Percentiles rank a stretch among this genome's conserved stretches.
Evolutionary conservation across 768 basidiomycete genomes (phyloP).

Genomic region (Chalciporus sphaerocephalus): DNA sequence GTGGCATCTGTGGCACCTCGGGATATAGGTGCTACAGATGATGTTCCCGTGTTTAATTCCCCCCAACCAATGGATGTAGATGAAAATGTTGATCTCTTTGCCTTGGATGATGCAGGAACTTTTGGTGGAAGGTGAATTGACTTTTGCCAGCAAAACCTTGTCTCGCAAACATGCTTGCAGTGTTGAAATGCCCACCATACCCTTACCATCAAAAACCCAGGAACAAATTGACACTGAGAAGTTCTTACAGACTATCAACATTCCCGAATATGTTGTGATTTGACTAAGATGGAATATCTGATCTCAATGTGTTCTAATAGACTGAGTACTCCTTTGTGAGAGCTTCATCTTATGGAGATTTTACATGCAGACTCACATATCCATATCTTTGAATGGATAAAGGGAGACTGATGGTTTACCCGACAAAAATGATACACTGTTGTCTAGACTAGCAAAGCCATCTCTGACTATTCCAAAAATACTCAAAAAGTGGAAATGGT

Average conservation of each 20-base stretch:
- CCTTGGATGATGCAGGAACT: conserved; percentile 7
- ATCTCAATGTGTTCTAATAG: conserved; percentile 4
- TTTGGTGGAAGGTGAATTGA: conserved; percentile 13
- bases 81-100: conserved; percentile 12
- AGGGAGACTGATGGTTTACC: conserved; percentile 15
- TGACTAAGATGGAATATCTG: neutral
- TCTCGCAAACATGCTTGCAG: conserved; percentile 2
- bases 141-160: neutral
- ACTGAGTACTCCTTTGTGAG: conserved; percentile 26
- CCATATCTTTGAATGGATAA: neutral
- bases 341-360: neutral
- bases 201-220: conserved; percentile 18
- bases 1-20: conserved; percentile 6
- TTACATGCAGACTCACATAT: neutral
- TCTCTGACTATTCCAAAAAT: conserved; percentile 31
- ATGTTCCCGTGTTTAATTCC: conserved; percentile 6
- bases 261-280: conserved; percentile 23
- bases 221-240: conserved; percentile 21
- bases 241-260: conserved; percentile 23
- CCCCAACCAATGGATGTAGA: conserved; percentile 23
- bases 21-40: neutral
- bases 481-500: conserved; percentile 63
- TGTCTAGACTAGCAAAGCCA: conserved; percentile 13
- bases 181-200: conserved; percentile 1
- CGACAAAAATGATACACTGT: conserved; percentile 6